Evolutionary conservation across 495 filamentous ascomycete genomes (phyloP).

Genomic region (Staphylotrichum longicolle): DNA sequence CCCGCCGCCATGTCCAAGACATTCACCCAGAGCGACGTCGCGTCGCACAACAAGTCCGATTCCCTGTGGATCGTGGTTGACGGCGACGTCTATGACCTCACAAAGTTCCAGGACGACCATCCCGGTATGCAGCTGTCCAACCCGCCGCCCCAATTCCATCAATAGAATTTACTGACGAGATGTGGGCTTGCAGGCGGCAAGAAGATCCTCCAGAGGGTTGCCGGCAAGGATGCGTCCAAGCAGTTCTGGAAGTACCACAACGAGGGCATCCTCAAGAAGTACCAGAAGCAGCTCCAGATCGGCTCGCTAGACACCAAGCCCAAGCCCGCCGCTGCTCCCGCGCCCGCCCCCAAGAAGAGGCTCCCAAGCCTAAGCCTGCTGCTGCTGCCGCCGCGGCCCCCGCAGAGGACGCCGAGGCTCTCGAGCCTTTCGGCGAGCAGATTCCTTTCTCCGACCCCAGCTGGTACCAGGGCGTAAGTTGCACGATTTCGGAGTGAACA

Average conservation of each 20-base stretch:
- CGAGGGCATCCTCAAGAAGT: conserved; percentile 89
- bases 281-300: conserved; percentile 79
- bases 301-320: conserved; percentile 89
- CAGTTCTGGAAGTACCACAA: conserved; percentile 99
- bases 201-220: conserved; percentile 94
- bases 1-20: conserved; percentile 73
- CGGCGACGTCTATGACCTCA: conserved; percentile 94
- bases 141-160: background rate
- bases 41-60: conserved; percentile 82
- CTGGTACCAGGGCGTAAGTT: conserved; percentile 93
- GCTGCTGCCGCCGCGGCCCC: conserved; percentile 53
- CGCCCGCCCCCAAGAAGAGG: conserved; percentile 54
- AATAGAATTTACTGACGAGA: conserved; percentile 16
- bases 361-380: conserved; percentile 51
- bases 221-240: conserved; percentile 93
- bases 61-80: conserved; percentile 90
- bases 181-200: conserved; percentile 66
- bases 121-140: conserved; percentile 55
- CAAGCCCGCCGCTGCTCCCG: conserved; percentile 52
- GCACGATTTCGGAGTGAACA: background rate
- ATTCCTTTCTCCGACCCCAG: conserved; percentile 89
- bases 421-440: conserved; percentile 81
- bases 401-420: conserved; percentile 59
- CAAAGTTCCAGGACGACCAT: conserved; percentile 91
- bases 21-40: conserved; percentile 80